Percentiles rank a stretch among this genome's conserved stretches.
Conservation (phyloP, 202 grass and related monocot species). For the Musa balbisiana region DNA sequence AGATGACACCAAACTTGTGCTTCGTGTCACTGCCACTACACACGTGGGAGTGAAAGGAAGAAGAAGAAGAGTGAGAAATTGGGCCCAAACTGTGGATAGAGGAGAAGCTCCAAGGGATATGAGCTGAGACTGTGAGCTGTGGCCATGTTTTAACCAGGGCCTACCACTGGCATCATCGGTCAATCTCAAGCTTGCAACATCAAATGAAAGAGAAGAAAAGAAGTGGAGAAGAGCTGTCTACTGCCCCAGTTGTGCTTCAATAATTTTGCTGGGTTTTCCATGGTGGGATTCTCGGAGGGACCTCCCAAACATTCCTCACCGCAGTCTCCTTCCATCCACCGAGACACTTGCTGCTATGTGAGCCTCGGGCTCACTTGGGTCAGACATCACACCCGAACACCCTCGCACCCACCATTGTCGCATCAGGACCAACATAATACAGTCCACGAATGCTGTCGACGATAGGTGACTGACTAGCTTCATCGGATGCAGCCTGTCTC, state of each 20-base stretch:
- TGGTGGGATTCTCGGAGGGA: background rate
- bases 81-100: background rate
- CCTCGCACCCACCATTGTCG: too few relatives aligned
- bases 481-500: too few relatives aligned
- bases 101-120: background rate
- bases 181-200: background rate
- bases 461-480: too few relatives aligned
- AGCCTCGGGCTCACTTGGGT: background rate
- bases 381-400: background rate
- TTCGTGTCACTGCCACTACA: too few relatives aligned
- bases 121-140: background rate
- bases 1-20: too few relatives aligned
- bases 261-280: background rate
- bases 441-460: too few relatives aligned
- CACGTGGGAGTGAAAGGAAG: too few relatives aligned
- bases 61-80: too few relatives aligned
- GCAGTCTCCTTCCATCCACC: too few relatives aligned
- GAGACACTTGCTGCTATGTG: background rate
- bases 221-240: conserved; percentile 4
- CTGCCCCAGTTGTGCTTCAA: background rate
- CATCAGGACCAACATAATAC: background rate
- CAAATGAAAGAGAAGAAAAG: conserved; percentile 1
- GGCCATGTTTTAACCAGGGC: background rate
- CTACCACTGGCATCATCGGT: background rate
- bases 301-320: background rate